These are phyloP conservation scores for Calonectria naviculata DNA, from an alignment of 2,329 filamentous ascomycete genomes.

Conservation along the genomic window DNA sequence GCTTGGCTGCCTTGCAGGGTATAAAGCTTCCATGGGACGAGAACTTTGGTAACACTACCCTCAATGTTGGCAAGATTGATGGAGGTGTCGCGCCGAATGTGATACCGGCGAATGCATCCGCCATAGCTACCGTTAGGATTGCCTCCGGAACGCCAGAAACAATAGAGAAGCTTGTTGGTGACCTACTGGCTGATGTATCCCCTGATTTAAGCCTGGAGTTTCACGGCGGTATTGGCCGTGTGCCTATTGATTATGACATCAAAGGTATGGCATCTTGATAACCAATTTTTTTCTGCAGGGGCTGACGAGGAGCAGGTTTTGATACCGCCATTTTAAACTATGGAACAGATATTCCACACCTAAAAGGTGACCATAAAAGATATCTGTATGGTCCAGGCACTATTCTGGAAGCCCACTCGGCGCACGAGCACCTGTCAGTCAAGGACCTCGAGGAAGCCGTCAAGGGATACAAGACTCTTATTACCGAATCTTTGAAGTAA, in stretches of 20 bases:
- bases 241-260: constrained; percentile 21
- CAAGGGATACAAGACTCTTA: constrained; percentile 76
- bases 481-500: constrained; percentile 58
- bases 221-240: constrained; percentile 16
- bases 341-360: constrained; percentile 86
- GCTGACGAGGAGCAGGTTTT: constrained; percentile 62
- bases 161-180: background rate
- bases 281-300: fast-evolving
- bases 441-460: constrained; percentile 80
- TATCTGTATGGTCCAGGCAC: constrained; percentile 72
- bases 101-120: constrained; percentile 67
- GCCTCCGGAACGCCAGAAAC: constrained; percentile 17
- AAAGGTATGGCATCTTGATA: constrained; percentile 1
- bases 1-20: constrained; percentile 69
- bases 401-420: constrained; percentile 85
- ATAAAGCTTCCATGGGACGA: constrained; percentile 77
- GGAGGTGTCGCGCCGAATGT: constrained; percentile 88
- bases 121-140: constrained; percentile 1
- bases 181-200: background rate
- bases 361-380: constrained; percentile 71
- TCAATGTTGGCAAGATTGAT: constrained; percentile 80
- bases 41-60: constrained; percentile 82
- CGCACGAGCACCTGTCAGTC: constrained; percentile 79
- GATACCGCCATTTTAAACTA: constrained; percentile 84
- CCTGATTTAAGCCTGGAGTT: constrained; percentile 19